These are phyloP conservation scores for Apiotrichum porosum DNA, from an alignment of 1,284 basidiomycete species.

Conservation along the genomic window DNA sequence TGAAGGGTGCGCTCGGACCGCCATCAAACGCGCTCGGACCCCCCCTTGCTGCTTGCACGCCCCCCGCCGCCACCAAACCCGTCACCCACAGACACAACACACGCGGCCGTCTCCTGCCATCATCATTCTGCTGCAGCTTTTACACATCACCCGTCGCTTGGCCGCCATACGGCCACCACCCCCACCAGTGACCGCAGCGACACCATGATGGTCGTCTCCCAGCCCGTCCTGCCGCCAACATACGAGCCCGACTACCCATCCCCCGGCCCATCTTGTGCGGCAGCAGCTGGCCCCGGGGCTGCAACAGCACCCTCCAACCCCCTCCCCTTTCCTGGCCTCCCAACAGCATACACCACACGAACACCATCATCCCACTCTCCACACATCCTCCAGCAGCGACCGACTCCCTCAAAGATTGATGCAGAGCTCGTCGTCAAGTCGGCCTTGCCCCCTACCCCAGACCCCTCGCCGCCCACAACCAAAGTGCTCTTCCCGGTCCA, in stretches of 20 bases:
- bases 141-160: too few species aligned
- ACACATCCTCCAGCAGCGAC: not conserved
- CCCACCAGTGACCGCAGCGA: not conserved
- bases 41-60: too few species aligned
- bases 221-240: conserved; percentile 14
- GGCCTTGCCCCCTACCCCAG: conserved; percentile 28
- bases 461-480: conserved; percentile 26
- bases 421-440: conserved; percentile 18
- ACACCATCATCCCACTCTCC: not conserved
- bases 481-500: conserved; percentile 25
- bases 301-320: too few species aligned
- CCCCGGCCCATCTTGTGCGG: not conserved
- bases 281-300: too few species aligned
- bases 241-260: conserved; percentile 6
- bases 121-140: too few species aligned
- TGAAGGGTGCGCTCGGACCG: too few species aligned
- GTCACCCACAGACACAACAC: too few species aligned
- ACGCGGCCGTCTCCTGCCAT: too few species aligned
- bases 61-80: too few species aligned
- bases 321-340: conserved; percentile 5
- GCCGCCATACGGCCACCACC: too few species aligned
- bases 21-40: too few species aligned
- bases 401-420: not conserved
- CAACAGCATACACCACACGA: too few species aligned
- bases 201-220: conserved; percentile 17